Evolutionary conservation across 441 rosid species (phyloP), one percentile per base, ranked within the genome.

Genomic region (Macaranga tanarius): DNA sequence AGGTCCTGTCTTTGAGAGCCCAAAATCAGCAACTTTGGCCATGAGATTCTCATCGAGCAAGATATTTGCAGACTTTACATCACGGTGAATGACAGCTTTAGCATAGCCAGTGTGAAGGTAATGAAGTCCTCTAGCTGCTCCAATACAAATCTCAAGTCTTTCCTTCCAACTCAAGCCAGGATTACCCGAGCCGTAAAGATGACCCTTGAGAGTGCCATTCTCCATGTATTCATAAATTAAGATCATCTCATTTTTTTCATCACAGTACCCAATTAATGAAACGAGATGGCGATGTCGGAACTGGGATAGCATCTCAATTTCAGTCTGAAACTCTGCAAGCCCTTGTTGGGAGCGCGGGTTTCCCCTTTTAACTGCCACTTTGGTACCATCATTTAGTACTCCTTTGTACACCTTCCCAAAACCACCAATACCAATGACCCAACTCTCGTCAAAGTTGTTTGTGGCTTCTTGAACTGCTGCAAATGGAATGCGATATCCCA

Each of bases 21-120:
- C 98, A 69, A 93, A 93, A 81, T 94, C 97, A 26, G 98, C 98
- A 73, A 92, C 98, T 82, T 93, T 93, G 34, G 98, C 91, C 95
- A 93, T 88, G 74, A 93, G 87, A 85, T 85, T 90, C 84, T 90
- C 97, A 44, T 94, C 97, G 3, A 94, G 92, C 72, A 94, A 82
- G 79, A 94, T 94, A 68, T 94, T 94, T 47, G 98, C 98, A 10
- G 98, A 94, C 81, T 94, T 94, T 69, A 94, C 98, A 47, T 94
- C 98, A 31, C 98, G 92, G 77, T 92, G 97, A 79, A 94, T 94
- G 22, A 94, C 97, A 1, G 98, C 95, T 77, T 92, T 94, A 3
- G 98, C 93, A 72, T 94, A 87, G 77, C 97, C 90, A 0, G 98
- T 94, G 80, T 94, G 98, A 71, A 94, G 97, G 77, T 94, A 94